Base-by-base conservation (phyloP, 2,329 filamentous ascomycete species). In the Trichoderma pleuroti region DNA sequence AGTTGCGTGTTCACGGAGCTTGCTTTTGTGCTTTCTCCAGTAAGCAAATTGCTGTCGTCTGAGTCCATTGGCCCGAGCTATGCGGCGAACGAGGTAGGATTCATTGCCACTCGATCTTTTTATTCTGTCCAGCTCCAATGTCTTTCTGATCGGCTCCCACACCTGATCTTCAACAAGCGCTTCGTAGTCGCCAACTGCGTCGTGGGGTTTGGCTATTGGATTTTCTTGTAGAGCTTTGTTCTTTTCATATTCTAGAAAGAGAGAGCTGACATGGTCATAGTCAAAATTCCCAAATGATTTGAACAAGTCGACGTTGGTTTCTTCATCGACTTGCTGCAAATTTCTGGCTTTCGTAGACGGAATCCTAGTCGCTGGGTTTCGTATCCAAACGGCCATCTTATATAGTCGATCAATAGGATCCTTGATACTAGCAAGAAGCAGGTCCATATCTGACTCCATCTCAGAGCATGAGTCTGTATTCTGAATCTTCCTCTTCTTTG, bases 351-450 rank as follows among this genome's bases (percentile, higher is more conserved):
- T 70, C 1, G 68, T 60, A n/a, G 61, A 70, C 6, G 61, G 5
- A 16, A 67, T 28, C 26, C 68, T 42, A 18, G 68, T 67, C 12
- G 61, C 49, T 26, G 68, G 68, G 18, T 70, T 60, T 28, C 68
- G 68, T 10, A 70, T 70, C 68, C 62, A 70, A 16, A 63, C 49
- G 9, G 68, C 63, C 18, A 70, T 36, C 62, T 70, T 70, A 56
- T 59, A 70, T 11, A 70, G 16, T 12, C 68, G 61, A 67, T 67
- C 68, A 34, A 70, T 67, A 1, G 68, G 68, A 28, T 70, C 68
- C 16, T 54, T 70, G 34, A 70, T 30, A 24, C 68, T 46, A 1
- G 39, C 62, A 34, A 66, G 52, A 7, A 70, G 62, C 1, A 70
- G 10, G 16, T 66, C 68, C n/a, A 60, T 59, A 21, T 66, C 62